A percentile compares a stretch with the other conserved stretches of the same genome.
These are phyloP conservation scores for Chalciporus piperatus DNA, from an alignment of 768 basidiomycete genomes.

Conservation along the genomic window DNA sequence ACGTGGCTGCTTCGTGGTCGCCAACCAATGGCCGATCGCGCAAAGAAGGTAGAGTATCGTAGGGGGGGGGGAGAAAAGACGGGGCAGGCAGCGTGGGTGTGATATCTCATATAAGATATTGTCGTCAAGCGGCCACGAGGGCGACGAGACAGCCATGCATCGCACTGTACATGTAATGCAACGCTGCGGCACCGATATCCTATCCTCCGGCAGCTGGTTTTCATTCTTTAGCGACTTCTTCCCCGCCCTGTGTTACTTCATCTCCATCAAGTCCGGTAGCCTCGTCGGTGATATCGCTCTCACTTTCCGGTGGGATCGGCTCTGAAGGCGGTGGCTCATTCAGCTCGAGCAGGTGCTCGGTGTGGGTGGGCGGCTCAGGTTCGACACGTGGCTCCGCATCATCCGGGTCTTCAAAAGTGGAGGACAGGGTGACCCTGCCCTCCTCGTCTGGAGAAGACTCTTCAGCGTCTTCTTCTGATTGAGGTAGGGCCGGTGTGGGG, in stretches of 20 bases:
- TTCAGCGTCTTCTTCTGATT: neutral
- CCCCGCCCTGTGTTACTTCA: conserved; percentile 15
- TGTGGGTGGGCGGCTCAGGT: neutral
- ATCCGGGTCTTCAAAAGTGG: conserved; percentile 1
- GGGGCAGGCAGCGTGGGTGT: conserved; percentile 10
- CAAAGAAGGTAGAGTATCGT: neutral
- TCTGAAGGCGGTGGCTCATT: conserved; percentile 32
- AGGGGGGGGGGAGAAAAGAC: conserved; percentile 13
- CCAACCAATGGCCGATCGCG: too few relatives aligned
- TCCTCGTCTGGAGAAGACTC: conserved; percentile 7
- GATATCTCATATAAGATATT: neutral
- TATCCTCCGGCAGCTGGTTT: neutral
- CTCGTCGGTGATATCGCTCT: conserved; percentile 36
- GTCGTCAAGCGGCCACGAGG: conserved; percentile 16
- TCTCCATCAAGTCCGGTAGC: conserved; percentile 17
- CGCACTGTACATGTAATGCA: conserved; percentile 5
- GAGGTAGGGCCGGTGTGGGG: neutral
- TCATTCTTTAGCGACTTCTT: conserved; percentile 11
- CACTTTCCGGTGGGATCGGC: conserved; percentile 31
- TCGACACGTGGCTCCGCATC: conserved; percentile 4
- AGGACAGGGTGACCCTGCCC: neutral
- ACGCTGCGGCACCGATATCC: conserved; percentile 23
- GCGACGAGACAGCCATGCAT: neutral
- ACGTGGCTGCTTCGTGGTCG: too few relatives aligned
- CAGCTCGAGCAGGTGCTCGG: conserved; percentile 22